A percentile compares a stretch with the other conserved stretches of the same genome.
These are phyloP conservation scores for Colletotrichum gloeosporioides DNA, from an alignment of 2,329 filamentous ascomycete species.

Conservation along the genomic window DNA sequence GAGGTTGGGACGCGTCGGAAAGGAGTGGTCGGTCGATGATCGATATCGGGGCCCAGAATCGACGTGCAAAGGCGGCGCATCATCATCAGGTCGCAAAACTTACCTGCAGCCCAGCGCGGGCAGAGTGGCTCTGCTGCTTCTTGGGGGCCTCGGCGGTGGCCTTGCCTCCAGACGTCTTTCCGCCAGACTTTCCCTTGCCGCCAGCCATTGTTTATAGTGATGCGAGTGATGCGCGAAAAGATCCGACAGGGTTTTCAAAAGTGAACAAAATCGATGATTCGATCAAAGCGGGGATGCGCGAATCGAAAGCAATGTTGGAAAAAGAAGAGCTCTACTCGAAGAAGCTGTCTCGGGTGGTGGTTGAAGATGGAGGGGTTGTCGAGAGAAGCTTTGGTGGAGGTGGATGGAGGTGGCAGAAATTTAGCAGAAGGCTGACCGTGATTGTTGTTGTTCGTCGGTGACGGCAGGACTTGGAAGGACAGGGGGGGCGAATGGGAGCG, in stretches of 20 bases:
- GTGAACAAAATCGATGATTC: conserved; percentile 2
- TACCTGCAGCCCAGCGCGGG: conserved; percentile 95
- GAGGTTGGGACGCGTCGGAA: conserved; percentile 21
- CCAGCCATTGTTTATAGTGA: conserved; percentile 65
- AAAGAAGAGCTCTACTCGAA: conserved; percentile 6
- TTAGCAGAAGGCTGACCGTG: conserved; percentile 18
- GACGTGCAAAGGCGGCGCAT: conserved; percentile 22
- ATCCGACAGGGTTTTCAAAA: not conserved
- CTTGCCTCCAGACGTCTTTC: conserved; percentile 87
- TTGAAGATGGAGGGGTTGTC: conserved; percentile 19
- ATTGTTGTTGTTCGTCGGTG: conserved; percentile 23
- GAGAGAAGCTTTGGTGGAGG: conserved; percentile 21
- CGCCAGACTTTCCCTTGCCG: conserved; percentile 94
- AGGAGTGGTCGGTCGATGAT: conserved; percentile 7
- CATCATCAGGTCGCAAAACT: conserved; percentile 42
- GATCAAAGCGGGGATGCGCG: conserved; percentile 13
- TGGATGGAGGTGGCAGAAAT: conserved; percentile 24
- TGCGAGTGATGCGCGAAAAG: conserved; percentile 6
- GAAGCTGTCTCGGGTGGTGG: not conserved
- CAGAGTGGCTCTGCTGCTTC: conserved; percentile 95
- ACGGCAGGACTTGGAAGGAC: conserved; percentile 12
- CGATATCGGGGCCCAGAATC: conserved; percentile 16
- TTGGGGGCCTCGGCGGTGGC: conserved; percentile 68
- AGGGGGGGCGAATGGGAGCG: conserved; percentile 15
- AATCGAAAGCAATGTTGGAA: not conserved